Evolutionary conservation across 2,329 filamentous ascomycete species (phyloP), one percentile per base, ranked within the genome.

Genomic region (Exophiala alcalophila): DNA sequence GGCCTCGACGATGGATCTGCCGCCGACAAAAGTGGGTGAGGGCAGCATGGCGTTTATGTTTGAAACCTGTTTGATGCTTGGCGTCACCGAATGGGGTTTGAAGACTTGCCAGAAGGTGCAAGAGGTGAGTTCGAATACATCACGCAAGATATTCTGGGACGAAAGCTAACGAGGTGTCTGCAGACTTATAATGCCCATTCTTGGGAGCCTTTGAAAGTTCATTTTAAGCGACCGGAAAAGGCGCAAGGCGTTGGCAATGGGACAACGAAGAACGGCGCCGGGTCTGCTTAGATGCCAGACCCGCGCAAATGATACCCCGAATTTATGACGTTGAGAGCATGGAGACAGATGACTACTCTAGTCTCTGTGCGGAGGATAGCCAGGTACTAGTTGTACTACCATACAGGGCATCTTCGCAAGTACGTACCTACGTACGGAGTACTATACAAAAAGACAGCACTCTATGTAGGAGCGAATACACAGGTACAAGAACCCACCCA

Each of bases 181-280:
- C 41, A 55, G 53, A 77, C 77, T 43, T 94, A 92, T 59, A 89
- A 80, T 60, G 78, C 81, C 44, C 84, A 94, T 69, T 90, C 85
- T 61, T 95, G 88, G 88, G 80, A 73, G 19, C 75, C 75, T 0
- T 66, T 86, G 38, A 77, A 78, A 63, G 73, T 80, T 29, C 77
- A 84, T 59, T 85, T 82, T 51, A 69, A 70, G 59, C 69, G 69
- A 58, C 72, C 73, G 12, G 68, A 71, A 49, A 70, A 72, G 57
- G 56, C 63, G 46, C 57, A 60, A 0, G 61, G 59, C 43, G 63
- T 48, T 25, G 44, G 40, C 27, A 43, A 54, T 18, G 44, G 42
- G 12, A 43, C 44, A 30, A 44, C 45, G 37, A 46, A 50, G 27
- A 47, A 47, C n/a, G 49, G 49, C n/a, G n/a, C n/a, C n/a, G n/a